These are phyloP conservation scores for Fraxinus latifolia DNA, from an alignment of 305 asterid species.

Conservation along the genomic window DNA sequence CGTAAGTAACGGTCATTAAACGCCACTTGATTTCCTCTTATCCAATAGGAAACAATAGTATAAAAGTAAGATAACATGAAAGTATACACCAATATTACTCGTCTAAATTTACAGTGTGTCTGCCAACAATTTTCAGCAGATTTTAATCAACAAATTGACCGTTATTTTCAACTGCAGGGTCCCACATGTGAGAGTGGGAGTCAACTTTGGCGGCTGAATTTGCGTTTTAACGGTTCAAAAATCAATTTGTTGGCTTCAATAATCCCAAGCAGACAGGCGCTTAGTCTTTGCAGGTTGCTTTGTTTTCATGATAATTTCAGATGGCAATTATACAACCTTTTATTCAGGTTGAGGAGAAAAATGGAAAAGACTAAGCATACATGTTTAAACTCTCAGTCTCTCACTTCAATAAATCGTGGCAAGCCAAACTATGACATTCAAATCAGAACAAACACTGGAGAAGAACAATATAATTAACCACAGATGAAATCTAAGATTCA, in stretches of 20 bases:
- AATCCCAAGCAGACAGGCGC: too few species aligned
- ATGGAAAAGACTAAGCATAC: not conserved
- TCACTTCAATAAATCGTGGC: not conserved
- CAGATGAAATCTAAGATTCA: slow-evolving; percentile 3
- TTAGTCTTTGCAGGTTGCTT: slow-evolving; percentile 1
- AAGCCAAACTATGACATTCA: slow-evolving; percentile 1
- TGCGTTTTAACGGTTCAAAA: too few species aligned
- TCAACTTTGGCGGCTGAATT: too few species aligned
- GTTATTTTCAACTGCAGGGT: too few species aligned
- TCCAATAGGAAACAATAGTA: not conserved
- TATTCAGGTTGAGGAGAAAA: not conserved
- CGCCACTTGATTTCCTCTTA: not conserved
- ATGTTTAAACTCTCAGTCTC: not conserved
- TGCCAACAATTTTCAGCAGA: too few species aligned
- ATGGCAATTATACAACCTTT: not conserved
- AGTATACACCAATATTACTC: slow-evolving; percentile 4
- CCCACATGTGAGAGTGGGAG: too few species aligned
- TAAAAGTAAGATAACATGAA: not conserved
- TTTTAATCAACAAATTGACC: too few species aligned
- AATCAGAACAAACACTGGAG: not conserved
- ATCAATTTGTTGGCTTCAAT: too few species aligned
- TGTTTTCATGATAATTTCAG: not conserved
- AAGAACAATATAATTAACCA: not conserved
- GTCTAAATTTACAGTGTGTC: not conserved
- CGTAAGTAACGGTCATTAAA: not conserved